Base-by-base conservation (phyloP, 164 flowering plant species). In the Malania oleifera region DNA sequence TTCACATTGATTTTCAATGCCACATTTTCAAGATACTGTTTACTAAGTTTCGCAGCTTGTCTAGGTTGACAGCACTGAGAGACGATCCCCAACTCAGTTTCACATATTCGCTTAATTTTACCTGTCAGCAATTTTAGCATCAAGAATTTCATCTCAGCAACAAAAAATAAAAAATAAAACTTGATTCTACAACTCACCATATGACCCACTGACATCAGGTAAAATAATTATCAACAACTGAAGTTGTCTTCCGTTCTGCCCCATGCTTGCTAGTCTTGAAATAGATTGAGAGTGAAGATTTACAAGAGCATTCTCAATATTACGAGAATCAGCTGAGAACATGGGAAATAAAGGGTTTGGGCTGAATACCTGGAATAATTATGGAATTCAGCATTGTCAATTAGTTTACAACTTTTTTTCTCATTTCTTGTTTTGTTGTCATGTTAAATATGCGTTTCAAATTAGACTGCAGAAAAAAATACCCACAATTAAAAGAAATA, bases 171-270 rank as follows among this genome's bases (percentile, higher is more conserved):
- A 7, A 7, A n/a, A 31, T 7, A 1, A 8, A 18, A 8, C 18
- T 25, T 25, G 18, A 25, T 51, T 10, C 29, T 34, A 45, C 20
- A 15, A 65, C 81, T 52, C 15, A 89, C 98, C 96, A 73, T 93
- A 90, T 0, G 80, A 74, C 0, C 97, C 93, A 63, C 51, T 67
- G 0, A 45, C 13, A 31, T 89, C 93, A 26, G 99, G 99, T 44
- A 95, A 70, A 34, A 95, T 80, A 17, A 91, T 57, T 5, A 95
- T 70, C 61, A 95, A 45, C 56, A 95, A 43, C 66, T 85, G 93
- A 11, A 91, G 86, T 5, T 56, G 75, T 25, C 59, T 58, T 12
- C 54, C 69, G 0, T 56, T 46, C 31, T 15, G 39, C 29, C n/a
- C n/a, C n/a, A n/a, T n/a, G n/a, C n/a, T n/a, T n/a, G n/a, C n/a